Base-by-base conservation (phyloP, 768 basidiomycete genomes). In the Leccinum ochraceum region DNA sequence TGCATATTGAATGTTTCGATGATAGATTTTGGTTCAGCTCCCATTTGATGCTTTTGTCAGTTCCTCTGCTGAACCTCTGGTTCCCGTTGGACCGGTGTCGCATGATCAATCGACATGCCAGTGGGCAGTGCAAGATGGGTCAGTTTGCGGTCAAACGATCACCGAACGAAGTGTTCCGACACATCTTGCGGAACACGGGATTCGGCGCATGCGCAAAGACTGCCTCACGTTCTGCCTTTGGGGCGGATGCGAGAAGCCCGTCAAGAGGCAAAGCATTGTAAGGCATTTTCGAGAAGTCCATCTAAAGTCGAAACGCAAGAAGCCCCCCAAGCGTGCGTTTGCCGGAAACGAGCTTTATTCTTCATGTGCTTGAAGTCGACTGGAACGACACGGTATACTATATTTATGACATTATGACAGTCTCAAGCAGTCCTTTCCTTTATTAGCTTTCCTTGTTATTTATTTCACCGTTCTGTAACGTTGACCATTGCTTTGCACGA, bases 261-360 rank as follows among this genome's bases (percentile, higher is more conserved):
- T 63, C n/a, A 61, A 61, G 36, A 46, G 68, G 6, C 24, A 58
- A 0, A 22, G 62, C 2, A 48, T 71, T 0, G 0, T 22, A 10
- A 54, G 69, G 0, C 69, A 71, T 11, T 10, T n/a, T 3, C 60
- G 66, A 0, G 68, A 69, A 10, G 63, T 66, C 0, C 68, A 69
- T 3, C 10, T 68, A 8, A 48, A 61, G 10, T 54, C 48, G 52
- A 66, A 52, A 28, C 67, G 67, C 57, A 55, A 10, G 24, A 55
- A 10, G 24, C 20, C 50, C n/a, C 24, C 6, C 34, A 24, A 14
- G 8, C 3, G 6, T 6, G 17, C 13, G 26, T 22, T 11, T 48
- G 22, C 37, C 42, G 30, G 42, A 4, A 32, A n/a, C 5, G n/a
- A 13, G 0, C 30, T 7, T 44, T 17, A 26, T 8, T 26, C 3